These are phyloP conservation scores for Xeromyces bisporus DNA, from an alignment of 495 filamentous ascomycete genomes.

Conservation along the genomic window DNA sequence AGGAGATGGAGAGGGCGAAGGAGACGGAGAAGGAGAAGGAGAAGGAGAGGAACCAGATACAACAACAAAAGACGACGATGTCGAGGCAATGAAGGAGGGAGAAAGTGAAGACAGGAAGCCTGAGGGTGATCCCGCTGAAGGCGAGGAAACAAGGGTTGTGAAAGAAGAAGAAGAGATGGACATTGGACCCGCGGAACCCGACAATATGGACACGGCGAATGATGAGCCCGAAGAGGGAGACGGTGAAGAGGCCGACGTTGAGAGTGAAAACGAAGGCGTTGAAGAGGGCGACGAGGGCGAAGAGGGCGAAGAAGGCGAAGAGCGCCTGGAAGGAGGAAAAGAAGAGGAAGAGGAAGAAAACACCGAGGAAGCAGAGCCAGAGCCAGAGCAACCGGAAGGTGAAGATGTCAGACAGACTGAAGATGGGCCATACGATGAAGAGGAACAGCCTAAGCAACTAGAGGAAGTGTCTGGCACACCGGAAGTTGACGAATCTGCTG, in stretches of 20 bases:
- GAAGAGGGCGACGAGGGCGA: no score
- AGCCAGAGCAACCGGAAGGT: no score
- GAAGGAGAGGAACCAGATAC: slow-evolving; percentile 3
- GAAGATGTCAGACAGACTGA: slow-evolving; percentile 1
- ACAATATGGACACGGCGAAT: no score
- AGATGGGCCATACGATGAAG: background rate
- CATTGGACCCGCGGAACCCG: slow-evolving; percentile 1
- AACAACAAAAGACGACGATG: slow-evolving; percentile 5
- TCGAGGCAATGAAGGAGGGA: slow-evolving; percentile 5
- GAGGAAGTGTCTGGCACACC: background rate
- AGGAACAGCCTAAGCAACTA: no score
- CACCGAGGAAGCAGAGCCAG: no score
- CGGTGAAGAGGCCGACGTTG: slow-evolving; percentile 1
- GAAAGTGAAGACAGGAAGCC: slow-evolving; percentile 12
- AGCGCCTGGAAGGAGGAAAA: no score
- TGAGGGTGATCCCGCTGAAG: slow-evolving; percentile 8
- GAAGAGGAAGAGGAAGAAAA: no score
- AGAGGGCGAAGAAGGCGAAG: no score
- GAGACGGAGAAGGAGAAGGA: slow-evolving; percentile 11
- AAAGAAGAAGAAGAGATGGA: slow-evolving; percentile 5
- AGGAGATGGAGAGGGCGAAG: slow-evolving; percentile 9
- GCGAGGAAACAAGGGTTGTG: slow-evolving; percentile 6
- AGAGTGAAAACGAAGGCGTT: no score
- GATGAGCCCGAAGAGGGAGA: no score
- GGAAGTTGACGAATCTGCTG: background rate